Percentiles rank a stretch among this genome's conserved stretches.
These are phyloP conservation scores for Parmales sp. DNA, from an alignment of 108 stramenopile genomes.

Conservation along the genomic window DNA sequence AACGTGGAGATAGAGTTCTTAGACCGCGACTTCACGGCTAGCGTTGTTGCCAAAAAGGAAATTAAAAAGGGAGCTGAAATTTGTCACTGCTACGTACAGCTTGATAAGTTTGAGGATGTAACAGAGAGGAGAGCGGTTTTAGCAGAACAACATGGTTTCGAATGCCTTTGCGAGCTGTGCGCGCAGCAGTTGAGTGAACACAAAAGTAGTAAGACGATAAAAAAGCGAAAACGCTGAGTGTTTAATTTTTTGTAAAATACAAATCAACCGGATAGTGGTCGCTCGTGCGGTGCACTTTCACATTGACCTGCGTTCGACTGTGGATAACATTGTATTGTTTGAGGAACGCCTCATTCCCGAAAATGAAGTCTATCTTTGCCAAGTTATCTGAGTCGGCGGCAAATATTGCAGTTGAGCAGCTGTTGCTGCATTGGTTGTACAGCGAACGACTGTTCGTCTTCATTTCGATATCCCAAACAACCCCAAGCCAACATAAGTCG, in stretches of 20 bases:
- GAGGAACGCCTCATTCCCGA: not conserved
- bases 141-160: not conserved
- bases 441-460: no score
- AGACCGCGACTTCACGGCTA: not conserved
- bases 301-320: not conserved
- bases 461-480: no score
- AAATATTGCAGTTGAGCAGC: not conserved
- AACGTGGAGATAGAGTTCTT: not conserved
- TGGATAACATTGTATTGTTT: not conserved
- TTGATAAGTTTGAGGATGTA: not conserved
- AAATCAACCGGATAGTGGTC: not conserved
- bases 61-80: constrained; percentile 6
- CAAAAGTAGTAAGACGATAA: no score
- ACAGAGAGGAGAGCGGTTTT: no score
- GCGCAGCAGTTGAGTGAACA: no score
- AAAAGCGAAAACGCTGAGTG: not conserved
- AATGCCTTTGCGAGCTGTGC: no score
- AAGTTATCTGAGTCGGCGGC: not conserved
- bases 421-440: not conserved
- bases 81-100: not conserved
- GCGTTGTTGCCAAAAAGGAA: not conserved
- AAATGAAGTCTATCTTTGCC: not conserved
- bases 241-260: not conserved
- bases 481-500: not conserved
- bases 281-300: not conserved